Percentiles rank a stretch among this genome's conserved stretches.
Conservation (phyloP, 2,329 filamentous ascomycete genomes). For the Zymoseptoria crescenta region DNA sequence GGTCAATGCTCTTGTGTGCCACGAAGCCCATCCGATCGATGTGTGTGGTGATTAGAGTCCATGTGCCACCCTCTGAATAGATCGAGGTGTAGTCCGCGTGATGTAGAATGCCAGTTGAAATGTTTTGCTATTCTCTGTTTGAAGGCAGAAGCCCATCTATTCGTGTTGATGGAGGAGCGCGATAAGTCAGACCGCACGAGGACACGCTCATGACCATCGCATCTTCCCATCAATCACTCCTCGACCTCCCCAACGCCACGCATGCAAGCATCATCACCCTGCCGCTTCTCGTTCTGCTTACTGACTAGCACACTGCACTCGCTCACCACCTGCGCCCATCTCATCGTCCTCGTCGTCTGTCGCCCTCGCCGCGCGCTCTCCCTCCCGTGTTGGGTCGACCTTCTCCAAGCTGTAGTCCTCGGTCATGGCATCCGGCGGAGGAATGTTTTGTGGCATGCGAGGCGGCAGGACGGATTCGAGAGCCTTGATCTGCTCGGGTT, state of each 20-base stretch:
- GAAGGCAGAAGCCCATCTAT: neutral
- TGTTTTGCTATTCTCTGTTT: neutral
- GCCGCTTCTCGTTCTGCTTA: slow-evolving; percentile 38
- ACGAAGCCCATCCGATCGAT: too few relatives aligned
- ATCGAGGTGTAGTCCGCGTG: neutral
- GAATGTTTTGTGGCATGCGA: slow-evolving; percentile 54
- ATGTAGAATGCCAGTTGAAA: neutral
- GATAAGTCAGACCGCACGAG: neutral
- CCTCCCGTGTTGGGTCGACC: slow-evolving; percentile 58
- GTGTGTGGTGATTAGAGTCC: too few relatives aligned
- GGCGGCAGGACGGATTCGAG: slow-evolving; percentile 81
- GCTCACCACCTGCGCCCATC: slow-evolving; percentile 58
- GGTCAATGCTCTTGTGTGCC: too few relatives aligned
- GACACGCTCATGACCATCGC: neutral
- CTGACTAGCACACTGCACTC: slow-evolving; percentile 81
- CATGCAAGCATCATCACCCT: neutral
- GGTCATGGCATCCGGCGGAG: slow-evolving; percentile 79
- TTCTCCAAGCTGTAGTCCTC: slow-evolving; percentile 85
- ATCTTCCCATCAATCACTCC: neutral
- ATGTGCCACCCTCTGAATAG: too few relatives aligned
- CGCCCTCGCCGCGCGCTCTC: slow-evolving; percentile 56
- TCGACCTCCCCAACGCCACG: neutral
- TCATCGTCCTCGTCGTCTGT: slow-evolving; percentile 55
- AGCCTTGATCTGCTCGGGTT: slow-evolving; percentile 63
- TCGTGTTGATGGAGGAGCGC: neutral